Evolutionary conservation across 2,329 filamentous ascomycete species (phyloP).

Genomic region (Beauveria sp.): DNA sequence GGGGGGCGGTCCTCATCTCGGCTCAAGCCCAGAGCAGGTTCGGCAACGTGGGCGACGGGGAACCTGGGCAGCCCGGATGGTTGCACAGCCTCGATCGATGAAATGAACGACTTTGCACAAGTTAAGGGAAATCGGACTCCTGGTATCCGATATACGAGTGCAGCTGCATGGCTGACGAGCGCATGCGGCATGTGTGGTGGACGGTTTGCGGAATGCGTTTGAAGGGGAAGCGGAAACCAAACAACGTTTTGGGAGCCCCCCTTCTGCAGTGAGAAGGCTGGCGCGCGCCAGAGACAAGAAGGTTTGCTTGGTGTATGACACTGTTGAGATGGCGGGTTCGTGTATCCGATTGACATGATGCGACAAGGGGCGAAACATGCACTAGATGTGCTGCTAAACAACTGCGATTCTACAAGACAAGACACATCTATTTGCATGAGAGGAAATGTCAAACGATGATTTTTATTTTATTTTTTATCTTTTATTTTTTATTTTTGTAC

Average conservation of each 20-base stretch:
- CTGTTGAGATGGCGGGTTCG: no score
- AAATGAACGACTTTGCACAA: background rate
- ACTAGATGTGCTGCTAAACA: background rate
- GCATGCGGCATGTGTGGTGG: no score
- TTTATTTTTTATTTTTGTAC: background rate
- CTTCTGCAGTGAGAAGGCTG: no score
- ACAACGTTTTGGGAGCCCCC: no score
- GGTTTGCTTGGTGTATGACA: no score
- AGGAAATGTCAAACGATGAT: background rate
- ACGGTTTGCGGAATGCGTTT: no score
- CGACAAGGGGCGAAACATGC: conserved; percentile 5
- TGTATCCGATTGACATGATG: conserved; percentile 6
- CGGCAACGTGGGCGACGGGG: background rate
- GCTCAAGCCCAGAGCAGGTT: background rate
- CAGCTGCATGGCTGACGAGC: background rate
- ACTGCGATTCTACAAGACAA: background rate
- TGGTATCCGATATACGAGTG: background rate
- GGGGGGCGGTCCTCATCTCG: background rate
- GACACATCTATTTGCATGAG: no score
- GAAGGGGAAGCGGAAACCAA: no score
- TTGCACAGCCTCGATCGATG: conserved; percentile 9
- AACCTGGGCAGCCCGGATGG: background rate
- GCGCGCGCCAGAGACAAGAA: no score
- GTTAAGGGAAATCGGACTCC: background rate
- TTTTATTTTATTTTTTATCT: background rate